Evolutionary conservation across 495 filamentous ascomycete genomes (phyloP).

Genomic region (Xylaria nigripes): DNA sequence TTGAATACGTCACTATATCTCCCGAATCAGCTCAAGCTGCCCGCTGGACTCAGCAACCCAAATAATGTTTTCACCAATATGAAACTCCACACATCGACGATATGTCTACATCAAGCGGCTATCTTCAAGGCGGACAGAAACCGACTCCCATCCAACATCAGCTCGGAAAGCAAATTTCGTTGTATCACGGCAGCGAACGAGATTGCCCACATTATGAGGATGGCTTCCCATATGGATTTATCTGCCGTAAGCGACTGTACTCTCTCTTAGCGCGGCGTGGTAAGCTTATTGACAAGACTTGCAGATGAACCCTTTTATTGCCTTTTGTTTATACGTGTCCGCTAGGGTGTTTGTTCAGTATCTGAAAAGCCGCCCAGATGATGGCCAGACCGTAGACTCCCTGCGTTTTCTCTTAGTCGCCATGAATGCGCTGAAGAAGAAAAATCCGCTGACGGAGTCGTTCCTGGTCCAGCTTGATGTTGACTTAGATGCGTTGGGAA

Average conservation of each 20-base stretch:
- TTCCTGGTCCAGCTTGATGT: slow-evolving; percentile 93
- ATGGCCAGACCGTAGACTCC: slow-evolving; percentile 71
- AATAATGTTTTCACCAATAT: slow-evolving; percentile 96
- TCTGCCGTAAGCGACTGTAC: slow-evolving; percentile 52
- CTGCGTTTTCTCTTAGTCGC: slow-evolving; percentile 82
- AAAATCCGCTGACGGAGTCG: slow-evolving; percentile 88
- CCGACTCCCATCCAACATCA: slow-evolving; percentile 64
- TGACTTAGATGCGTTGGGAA: slow-evolving; percentile 65
- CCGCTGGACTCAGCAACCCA: slow-evolving; percentile 62
- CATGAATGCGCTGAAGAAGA: slow-evolving; percentile 78
- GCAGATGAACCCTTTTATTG: slow-evolving; percentile 93
- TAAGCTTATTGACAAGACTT: not conserved
- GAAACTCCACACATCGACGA: slow-evolving; percentile 92
- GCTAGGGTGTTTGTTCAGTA: slow-evolving; percentile 95
- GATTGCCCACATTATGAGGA: slow-evolving; percentile 93
- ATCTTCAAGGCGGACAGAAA: slow-evolving; percentile 97
- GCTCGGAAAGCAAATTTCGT: slow-evolving; percentile 80
- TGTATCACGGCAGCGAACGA: slow-evolving; percentile 92
- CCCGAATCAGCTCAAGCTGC: slow-evolving; percentile 75
- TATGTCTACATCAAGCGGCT: slow-evolving; percentile 94
- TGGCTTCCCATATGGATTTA: slow-evolving; percentile 85
- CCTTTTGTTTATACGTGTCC: slow-evolving; percentile 91
- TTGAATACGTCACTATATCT: slow-evolving; percentile 77
- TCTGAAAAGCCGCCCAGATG: slow-evolving; percentile 77
- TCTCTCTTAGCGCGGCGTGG: slow-evolving; percentile 5